phyloP scores from a whole-genome alignment of 257 asterid species.

The Primulina eburnea region DNA sequence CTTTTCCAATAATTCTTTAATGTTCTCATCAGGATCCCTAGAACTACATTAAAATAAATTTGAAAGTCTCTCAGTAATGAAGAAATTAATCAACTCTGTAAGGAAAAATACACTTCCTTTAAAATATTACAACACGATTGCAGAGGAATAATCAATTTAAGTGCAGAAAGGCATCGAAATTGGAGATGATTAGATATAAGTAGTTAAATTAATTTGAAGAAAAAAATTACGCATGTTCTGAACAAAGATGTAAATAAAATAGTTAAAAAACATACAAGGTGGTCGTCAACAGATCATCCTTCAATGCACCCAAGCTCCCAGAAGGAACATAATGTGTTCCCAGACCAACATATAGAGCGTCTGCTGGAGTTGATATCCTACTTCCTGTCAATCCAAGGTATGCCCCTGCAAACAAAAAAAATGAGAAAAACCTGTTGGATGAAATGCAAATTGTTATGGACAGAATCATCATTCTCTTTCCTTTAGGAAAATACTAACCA shows the following conservation, averaged over 20 bases:
- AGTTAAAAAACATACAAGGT: conserved; percentile 49
- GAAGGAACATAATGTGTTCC: conserved; percentile 93
- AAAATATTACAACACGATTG: conserved; percentile 12
- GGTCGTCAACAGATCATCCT: conserved; percentile 58
- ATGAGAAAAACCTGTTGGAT: conserved; percentile 2
- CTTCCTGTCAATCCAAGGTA: conserved; percentile 95
- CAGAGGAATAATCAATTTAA: conserved; percentile 6
- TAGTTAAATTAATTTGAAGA: not conserved
- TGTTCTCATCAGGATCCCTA: conserved; percentile 70
- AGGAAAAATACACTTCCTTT: not conserved
- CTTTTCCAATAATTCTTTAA: conserved; percentile 54
- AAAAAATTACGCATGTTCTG: not conserved
- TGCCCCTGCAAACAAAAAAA: conserved; percentile 54
- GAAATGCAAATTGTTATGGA: conserved; percentile 17
- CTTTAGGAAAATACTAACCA: not conserved
- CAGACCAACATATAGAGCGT: conserved; percentile 89
- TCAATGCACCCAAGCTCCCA: conserved; percentile 61
- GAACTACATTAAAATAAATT: conserved; percentile 46
- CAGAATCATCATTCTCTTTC: conserved; percentile 10
- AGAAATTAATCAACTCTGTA: conserved; percentile 3
- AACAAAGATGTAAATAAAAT: not conserved
- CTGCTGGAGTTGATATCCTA: conserved; percentile 88
- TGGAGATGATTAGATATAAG: not conserved
- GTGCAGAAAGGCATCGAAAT: conserved; percentile 9
- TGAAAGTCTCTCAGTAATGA: not conserved